Evolutionary conservation across 352 stramenopile genomes (phyloP), one percentile per base, ranked within the genome.

Genomic region (Albugo candida): DNA sequence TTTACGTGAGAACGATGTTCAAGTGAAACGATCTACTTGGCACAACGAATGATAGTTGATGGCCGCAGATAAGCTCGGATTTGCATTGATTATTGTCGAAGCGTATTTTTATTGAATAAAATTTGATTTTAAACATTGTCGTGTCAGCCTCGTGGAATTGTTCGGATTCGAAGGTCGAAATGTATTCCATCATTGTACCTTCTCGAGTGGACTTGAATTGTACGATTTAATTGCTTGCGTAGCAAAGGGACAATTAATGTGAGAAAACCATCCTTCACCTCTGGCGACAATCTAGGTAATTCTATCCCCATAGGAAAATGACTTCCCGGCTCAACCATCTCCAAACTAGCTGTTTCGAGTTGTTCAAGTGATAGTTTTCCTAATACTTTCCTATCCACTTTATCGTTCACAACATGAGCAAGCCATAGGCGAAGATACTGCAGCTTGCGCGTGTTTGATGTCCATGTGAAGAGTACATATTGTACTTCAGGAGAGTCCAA

Each of bases 211-310:
- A 81, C 75, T 1, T 64, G 53, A 42, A 88, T 67, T 39, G 79
- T 60, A 10, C 68, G 65, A 27, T 66, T 49, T n/a, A 70, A 74
- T 48, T 85, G 72, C 21, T 71, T 71, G 17, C 75, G 63, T 24
- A 88, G 57, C 45, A 88, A 56, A n/a, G 72, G 75, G n/a, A 88
- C 68, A 1, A 85, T 66, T 12, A 88, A 63, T 27, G 65, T 78
- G 12, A 85, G 51, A 47, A 88, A 85, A 0, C 72, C 75, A 42
- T 85, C 75, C n/a, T 70, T 64, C 44, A 88, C 69, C 47, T 88
- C 72, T 2, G 66, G 69, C 5, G 51, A 46, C 41, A 88, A 58
- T 13, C 70, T 64, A 48, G 73, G 73, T 18, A 88, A 58, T 46
- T 85, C 75, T 18, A 88, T 65, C 13, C 64, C 68, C 45, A 72